Percentiles rank a stretch among this genome's conserved stretches.
These are phyloP conservation scores for Aspergillus sclerotiicarbonarius DNA, from an alignment of 495 filamentous ascomycete genomes.

Conservation along the genomic window DNA sequence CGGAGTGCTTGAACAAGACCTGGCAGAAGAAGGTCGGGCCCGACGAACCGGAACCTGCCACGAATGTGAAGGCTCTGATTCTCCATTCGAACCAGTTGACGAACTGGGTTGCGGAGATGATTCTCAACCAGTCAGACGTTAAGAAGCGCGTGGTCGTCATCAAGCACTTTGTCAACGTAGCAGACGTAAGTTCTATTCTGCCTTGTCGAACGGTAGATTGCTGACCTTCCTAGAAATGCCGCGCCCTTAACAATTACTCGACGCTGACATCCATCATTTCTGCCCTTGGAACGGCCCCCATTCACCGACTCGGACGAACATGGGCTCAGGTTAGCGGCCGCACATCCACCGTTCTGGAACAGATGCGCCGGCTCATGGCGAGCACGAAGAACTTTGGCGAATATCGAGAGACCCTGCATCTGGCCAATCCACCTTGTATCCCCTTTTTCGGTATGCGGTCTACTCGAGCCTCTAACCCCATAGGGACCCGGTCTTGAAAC, in stretches of 20 bases:
- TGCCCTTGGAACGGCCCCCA: slow-evolving; percentile 87
- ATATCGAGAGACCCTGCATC: slow-evolving; percentile 88
- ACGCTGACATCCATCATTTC: slow-evolving; percentile 98
- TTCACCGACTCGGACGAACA: slow-evolving; percentile 89
- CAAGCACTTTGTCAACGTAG: slow-evolving; percentile 95
- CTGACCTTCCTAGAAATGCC: slow-evolving; percentile 73
- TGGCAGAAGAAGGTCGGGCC: slow-evolving; percentile 92
- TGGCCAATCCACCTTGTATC: slow-evolving; percentile 93
- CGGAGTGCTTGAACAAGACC: slow-evolving; percentile 95
- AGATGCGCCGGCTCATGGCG: slow-evolving; percentile 91
- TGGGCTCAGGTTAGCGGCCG: slow-evolving; percentile 89
- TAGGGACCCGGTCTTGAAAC: background rate
- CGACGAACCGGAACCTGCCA: slow-evolving; percentile 81
- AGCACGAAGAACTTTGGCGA: slow-evolving; percentile 98
- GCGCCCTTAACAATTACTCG: slow-evolving; percentile 90
- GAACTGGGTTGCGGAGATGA: slow-evolving; percentile 99
- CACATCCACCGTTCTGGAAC: slow-evolving; percentile 74
- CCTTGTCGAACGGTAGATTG: background rate
- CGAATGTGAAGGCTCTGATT: slow-evolving; percentile 94
- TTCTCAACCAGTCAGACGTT: slow-evolving; percentile 86
- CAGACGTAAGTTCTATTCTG: slow-evolving; percentile 61
- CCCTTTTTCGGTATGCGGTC: slow-evolving; percentile 85
- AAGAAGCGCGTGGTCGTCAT: slow-evolving; percentile 96
- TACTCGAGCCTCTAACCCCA: background rate
- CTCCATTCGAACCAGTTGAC: slow-evolving; percentile 97